phyloP scores from a whole-genome alignment of 331 rosid species.

The Malus hybrid region DNA sequence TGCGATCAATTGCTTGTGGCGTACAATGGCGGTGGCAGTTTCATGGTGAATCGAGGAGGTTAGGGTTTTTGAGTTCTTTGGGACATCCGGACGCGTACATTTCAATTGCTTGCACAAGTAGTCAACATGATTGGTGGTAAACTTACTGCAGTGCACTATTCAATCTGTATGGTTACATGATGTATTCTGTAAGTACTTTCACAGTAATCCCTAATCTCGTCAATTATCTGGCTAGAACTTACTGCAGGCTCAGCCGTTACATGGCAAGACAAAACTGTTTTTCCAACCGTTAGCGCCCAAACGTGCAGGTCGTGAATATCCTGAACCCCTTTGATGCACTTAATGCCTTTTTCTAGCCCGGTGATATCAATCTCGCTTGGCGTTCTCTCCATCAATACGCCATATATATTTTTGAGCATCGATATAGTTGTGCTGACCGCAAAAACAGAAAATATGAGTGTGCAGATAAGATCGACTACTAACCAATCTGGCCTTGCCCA shows the following conservation, averaged over 20 bases:
- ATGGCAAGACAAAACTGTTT: constrained; percentile 69
- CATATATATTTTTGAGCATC: constrained; percentile 51
- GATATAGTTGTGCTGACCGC: constrained; percentile 59
- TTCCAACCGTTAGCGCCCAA: constrained; percentile 81
- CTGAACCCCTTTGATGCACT: constrained; percentile 60
- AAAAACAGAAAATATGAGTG: constrained; percentile 63
- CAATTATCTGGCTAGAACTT: constrained; percentile 35
- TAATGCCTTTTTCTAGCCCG: constrained; percentile 48
- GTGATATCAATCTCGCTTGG: constrained; percentile 50
- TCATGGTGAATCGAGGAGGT: background rate
- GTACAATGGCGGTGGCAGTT: background rate
- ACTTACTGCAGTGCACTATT: constrained; percentile 19
- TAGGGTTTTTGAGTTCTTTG: background rate
- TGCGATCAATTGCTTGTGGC: background rate
- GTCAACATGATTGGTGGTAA: background rate
- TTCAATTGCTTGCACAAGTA: background rate
- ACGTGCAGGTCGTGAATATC: constrained; percentile 70
- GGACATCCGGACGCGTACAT: background rate
- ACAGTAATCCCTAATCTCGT: constrained; percentile 48
- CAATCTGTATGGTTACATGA: constrained; percentile 80
- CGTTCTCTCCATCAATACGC: constrained; percentile 66
- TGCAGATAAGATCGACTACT: constrained; percentile 64
- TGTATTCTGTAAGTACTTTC: constrained; percentile 42
- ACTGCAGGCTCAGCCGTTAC: constrained; percentile 50
- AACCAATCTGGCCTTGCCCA: constrained; percentile 76